phyloP scores from a whole-genome alignment of 805 yeast genomes.

The Ogataea philodendri region DNA sequence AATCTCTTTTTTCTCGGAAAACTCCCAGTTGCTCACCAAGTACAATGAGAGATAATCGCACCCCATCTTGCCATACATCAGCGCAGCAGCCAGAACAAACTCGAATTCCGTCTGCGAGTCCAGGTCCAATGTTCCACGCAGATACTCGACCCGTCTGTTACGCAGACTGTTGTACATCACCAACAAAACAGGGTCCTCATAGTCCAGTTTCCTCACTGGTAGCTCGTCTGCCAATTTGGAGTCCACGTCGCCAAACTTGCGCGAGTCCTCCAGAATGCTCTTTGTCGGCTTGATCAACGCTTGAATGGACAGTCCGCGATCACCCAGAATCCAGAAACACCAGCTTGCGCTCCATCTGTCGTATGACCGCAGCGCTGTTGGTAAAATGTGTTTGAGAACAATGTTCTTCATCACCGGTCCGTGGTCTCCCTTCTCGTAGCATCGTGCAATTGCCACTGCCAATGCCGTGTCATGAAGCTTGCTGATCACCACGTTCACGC shows the following conservation, averaged over 20 bases:
- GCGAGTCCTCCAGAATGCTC: constrained; percentile 31
- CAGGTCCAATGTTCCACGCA: constrained; percentile 48
- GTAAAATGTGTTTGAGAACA: constrained; percentile 50
- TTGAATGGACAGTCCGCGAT: constrained; percentile 53
- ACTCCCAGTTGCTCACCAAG: constrained; percentile 67
- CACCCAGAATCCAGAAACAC: constrained; percentile 66
- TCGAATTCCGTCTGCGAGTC: constrained; percentile 51
- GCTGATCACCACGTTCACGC: constrained; percentile 67
- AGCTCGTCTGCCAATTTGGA: constrained; percentile 36
- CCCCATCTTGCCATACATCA: constrained; percentile 83
- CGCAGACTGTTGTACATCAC: constrained; percentile 64
- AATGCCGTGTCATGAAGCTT: constrained; percentile 67
- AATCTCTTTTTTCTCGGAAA: constrained; percentile 27
- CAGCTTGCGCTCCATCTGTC: constrained; percentile 83
- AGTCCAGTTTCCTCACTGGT: constrained; percentile 33
- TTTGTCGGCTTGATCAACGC: constrained; percentile 60
- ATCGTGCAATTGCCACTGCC: constrained; percentile 79
- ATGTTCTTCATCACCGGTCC: constrained; percentile 52
- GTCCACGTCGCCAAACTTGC: constrained; percentile 26
- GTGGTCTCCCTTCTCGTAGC: constrained; percentile 59
- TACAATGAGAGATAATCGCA: constrained; percentile 75
- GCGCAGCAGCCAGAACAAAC: constrained; percentile 59
- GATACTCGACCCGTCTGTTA: constrained; percentile 46
- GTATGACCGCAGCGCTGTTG: constrained; percentile 56
- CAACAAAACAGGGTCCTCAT: constrained; percentile 79